Evolutionary conservation across 441 rosid genomes (phyloP), one percentile per base, ranked within the genome.

Genomic region (Capsella rubella): DNA sequence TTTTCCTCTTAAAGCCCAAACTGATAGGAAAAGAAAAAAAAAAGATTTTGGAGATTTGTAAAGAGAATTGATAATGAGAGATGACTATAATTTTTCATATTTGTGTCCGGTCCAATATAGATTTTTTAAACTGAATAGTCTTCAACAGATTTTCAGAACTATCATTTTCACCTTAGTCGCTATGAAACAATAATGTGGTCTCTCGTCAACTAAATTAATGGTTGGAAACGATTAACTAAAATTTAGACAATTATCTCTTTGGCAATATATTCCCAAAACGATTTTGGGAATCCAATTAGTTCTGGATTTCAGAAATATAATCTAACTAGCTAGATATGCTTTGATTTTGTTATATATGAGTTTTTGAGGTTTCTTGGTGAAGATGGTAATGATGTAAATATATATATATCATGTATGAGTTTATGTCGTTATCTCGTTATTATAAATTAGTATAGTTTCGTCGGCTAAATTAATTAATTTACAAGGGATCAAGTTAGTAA

Each of bases 141-240:
- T 51, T 40, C 62, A 74, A 75, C 63, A 25, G 42, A 75, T 15
- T 60, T 67, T 75, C 63, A 75, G 31, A 60, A 43, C 64, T 52
- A 59, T 75, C 78, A 29, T 53, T 75, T 75, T 75, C 69, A 68
- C 56, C 15, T 12, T 61, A 7, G 49, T 42, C 63, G 43, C 40
- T 31, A 51, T 66, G 78, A 37, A 73, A 21, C 67, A 66, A 56
- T 73, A 56, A 29, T 28, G 68, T 3, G 8, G 47, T 58, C 53
- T 39, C 8, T 6, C 54, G 47, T 68, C 74, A 68, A 60, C 74
- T 43, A 53, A 53, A 68, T 29, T 53, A 60, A 68, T 53, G 73
- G 73, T 35, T 71, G 67, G 54, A 49, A 49, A 32, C 59, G 13
- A 56, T 6, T 52, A 58, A 42, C 52, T 34, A 25, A 15, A 35